Evolutionary conservation across 306 rosid genomes (phyloP).

Genomic region (Astragalus membranaceus): DNA sequence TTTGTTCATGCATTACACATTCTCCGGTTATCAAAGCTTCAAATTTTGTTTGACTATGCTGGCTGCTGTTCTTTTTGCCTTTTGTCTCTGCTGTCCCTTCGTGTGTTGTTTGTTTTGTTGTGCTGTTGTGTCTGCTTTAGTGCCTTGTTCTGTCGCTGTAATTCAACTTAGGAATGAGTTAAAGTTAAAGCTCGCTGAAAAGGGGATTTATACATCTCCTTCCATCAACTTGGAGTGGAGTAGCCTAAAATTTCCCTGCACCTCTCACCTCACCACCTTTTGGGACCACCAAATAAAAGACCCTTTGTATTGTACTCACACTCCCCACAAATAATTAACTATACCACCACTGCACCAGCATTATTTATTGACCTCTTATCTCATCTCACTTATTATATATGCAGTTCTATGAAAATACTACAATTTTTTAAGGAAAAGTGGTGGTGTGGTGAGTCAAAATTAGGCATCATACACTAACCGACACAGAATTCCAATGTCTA

Average conservation of each 20-base stretch:
- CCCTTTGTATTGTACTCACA: neutral
- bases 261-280: neutral
- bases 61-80: neutral
- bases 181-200: conserved; percentile 47
- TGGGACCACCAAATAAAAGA: conserved; percentile 22
- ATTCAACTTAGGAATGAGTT: conserved; percentile 36
- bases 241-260: neutral
- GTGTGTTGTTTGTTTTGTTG: neutral
- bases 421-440: neutral
- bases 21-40: conserved; percentile 27
- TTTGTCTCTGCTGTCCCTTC: neutral
- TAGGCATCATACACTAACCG: neutral
- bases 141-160: conserved; percentile 35
- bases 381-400: neutral
- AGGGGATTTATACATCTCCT: conserved; percentile 12
- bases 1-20: conserved; percentile 22
- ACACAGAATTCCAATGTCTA: neutral
- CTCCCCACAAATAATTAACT: conserved; percentile 7
- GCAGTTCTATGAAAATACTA: neutral
- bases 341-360: neutral
- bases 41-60: conserved; percentile 24
- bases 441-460: conserved; percentile 2
- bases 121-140: conserved; percentile 22
- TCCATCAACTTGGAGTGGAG: conserved; percentile 26
- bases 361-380: too few species aligned